Percentiles rank a stretch among this genome's conserved stretches.
phyloP scores from a whole-genome alignment of 768 basidiomycete genomes.

The Erythrobasidium yunnanense region DNA sequence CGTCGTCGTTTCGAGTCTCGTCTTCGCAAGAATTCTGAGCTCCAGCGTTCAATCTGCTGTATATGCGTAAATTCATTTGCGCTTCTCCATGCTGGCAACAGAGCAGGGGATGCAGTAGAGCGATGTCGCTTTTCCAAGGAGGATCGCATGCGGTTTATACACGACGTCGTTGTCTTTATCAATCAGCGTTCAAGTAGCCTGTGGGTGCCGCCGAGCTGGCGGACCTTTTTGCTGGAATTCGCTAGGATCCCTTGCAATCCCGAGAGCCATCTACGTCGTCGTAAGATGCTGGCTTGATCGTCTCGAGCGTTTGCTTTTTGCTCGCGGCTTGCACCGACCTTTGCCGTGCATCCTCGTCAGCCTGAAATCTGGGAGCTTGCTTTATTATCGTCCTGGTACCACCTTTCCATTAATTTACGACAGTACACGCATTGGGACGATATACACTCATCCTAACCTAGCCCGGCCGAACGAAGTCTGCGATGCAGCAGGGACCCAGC shows the following conservation, averaged over 20 bases:
- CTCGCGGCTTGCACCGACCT: too few species aligned
- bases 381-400: too few species aligned
- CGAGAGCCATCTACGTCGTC: too few species aligned
- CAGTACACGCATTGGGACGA: too few species aligned
- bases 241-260: too few species aligned
- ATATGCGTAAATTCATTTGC: background rate
- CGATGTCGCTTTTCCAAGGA: constrained; percentile 20
- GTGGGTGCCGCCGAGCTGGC: constrained; percentile 9
- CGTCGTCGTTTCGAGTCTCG: constrained; percentile 24
- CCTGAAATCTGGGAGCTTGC: too few species aligned
- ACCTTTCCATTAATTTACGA: too few species aligned
- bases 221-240: constrained; percentile 8
- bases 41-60: constrained; percentile 22
- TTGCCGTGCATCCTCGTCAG: too few species aligned
- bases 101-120: constrained; percentile 21
- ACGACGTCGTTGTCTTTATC: constrained; percentile 11
- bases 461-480: background rate
- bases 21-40: constrained; percentile 21
- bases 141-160: constrained; percentile 5
- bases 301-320: too few species aligned
- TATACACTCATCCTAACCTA: too few species aligned
- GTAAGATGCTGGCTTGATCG: too few species aligned
- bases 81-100: constrained; percentile 23
- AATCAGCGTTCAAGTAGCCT: constrained; percentile 18
- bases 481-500: constrained; percentile 1